These are phyloP conservation scores for Sclerotinia nivalis DNA, from an alignment of 2,329 filamentous ascomycete genomes.

Conservation along the genomic window DNA sequence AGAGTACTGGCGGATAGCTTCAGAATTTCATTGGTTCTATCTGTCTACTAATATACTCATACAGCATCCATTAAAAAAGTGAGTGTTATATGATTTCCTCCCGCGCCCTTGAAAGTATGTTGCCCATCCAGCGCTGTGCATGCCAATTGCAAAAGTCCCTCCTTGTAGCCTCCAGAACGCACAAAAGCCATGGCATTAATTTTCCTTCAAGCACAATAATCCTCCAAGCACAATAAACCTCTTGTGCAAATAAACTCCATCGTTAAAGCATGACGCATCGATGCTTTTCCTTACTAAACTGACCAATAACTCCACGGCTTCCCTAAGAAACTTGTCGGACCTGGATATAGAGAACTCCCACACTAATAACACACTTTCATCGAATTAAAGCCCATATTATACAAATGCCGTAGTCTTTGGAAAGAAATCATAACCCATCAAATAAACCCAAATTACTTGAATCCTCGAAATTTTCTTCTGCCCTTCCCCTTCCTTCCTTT, in stretches of 20 bases:
- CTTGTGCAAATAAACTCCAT: constrained; percentile 13
- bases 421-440: constrained; percentile 5
- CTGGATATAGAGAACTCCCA: constrained; percentile 20
- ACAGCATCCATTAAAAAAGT: constrained; percentile 12
- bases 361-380: constrained; percentile 20
- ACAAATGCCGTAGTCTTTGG: constrained; percentile 4
- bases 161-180: constrained; percentile 5
- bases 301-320: constrained; percentile 11
- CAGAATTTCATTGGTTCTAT: constrained; percentile 5
- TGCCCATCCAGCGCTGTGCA: not conserved
- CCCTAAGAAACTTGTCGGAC: not conserved
- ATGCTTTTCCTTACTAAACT: constrained; percentile 1
- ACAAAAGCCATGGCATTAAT: not conserved
- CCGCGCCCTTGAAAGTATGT: constrained; percentile 1
- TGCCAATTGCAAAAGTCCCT: not conserved
- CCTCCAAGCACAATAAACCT: not conserved
- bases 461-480: constrained; percentile 34
- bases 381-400: constrained; percentile 19
- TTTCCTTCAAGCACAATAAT: constrained; percentile 2
- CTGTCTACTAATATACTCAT: constrained; percentile 20
- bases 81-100: not conserved
- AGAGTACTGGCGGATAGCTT: not conserved
- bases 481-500: constrained; percentile 37
- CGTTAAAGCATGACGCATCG: constrained; percentile 13
- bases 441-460: constrained; percentile 20